Percentiles rank a stretch among this genome's conserved stretches.
These are phyloP conservation scores for Stemphylium vesicarium DNA, from an alignment of 2,329 filamentous ascomycete species.

Conservation along the genomic window DNA sequence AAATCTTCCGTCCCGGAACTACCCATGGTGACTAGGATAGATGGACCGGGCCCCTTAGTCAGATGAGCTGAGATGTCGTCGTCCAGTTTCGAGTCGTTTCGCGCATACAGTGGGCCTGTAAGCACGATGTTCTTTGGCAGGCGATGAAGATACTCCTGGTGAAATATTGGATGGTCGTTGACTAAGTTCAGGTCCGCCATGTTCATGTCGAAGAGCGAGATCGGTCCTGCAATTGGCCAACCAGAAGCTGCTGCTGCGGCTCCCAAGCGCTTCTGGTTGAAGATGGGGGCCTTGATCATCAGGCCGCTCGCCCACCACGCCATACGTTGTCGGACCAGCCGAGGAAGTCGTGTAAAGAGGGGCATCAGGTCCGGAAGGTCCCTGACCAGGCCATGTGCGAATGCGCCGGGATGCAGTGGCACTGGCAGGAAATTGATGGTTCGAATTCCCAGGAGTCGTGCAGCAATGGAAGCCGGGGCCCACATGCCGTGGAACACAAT, in stretches of 20 bases:
- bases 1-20: constrained; percentile 41
- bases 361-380: constrained; percentile 44
- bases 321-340: constrained; percentile 33
- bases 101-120: constrained; percentile 37
- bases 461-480: constrained; percentile 41
- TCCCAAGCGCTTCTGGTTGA: constrained; percentile 39
- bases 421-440: constrained; percentile 44
- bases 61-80: constrained; percentile 37
- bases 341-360: constrained; percentile 39
- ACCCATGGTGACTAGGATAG: constrained; percentile 42
- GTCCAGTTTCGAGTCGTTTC: constrained; percentile 31
- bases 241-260: constrained; percentile 37
- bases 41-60: constrained; percentile 27
- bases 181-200: constrained; percentile 45
- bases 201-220: constrained; percentile 45
- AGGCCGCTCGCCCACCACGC: constrained; percentile 35
- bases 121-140: constrained; percentile 41
- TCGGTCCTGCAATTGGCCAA: constrained; percentile 38
- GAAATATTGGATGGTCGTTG: constrained; percentile 43
- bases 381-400: constrained; percentile 39
- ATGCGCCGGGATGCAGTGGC: constrained; percentile 37
- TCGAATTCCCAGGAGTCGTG: constrained; percentile 37
- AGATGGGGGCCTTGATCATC: constrained; percentile 43
- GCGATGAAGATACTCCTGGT: constrained; percentile 37
- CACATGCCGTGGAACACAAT: constrained; percentile 46